Conservation (phyloP, 352 stramenopile species). For the Achlya hypogyna region DNA sequence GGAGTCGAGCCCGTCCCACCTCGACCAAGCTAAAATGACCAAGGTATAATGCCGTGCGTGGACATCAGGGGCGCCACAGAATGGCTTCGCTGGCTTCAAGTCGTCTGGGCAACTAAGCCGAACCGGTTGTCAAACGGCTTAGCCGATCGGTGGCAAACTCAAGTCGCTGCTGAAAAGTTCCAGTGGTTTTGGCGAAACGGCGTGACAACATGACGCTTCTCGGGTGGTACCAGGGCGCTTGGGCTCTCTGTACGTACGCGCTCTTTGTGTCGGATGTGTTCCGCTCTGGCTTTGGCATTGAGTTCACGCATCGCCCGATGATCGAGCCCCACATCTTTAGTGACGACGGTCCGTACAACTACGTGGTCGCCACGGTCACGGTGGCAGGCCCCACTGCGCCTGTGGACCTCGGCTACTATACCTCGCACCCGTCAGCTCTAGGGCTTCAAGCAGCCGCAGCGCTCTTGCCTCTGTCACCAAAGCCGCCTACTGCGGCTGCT, state of each 20-base stretch:
- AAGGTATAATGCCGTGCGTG: too few species aligned
- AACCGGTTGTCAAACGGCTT: too few species aligned
- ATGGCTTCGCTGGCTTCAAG: too few species aligned
- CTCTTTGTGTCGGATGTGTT: conserved; percentile 2
- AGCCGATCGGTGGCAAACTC: too few species aligned
- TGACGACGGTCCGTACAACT: neutral
- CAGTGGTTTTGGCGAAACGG: too few species aligned
- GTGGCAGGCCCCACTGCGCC: neutral
- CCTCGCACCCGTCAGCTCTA: neutral
- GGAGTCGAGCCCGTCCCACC: too few species aligned
- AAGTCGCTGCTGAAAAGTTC: too few species aligned
- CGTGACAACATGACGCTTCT: neutral
- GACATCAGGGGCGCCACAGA: too few species aligned
- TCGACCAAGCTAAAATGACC: too few species aligned
- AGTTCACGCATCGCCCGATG: neutral
- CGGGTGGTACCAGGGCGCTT: neutral
- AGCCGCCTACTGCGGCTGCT: neutral
- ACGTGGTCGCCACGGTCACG: neutral
- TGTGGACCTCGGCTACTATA: neutral
- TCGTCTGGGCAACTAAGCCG: too few species aligned
- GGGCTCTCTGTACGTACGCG: neutral
- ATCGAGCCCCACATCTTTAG: conserved; percentile 6
- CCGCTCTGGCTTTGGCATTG: conserved; percentile 6
- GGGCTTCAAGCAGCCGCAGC: neutral
- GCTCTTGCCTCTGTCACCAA: neutral